phyloP scores from a whole-genome alignment of 2,329 filamentous ascomycete genomes.

The Leptographium wingfieldii region DNA sequence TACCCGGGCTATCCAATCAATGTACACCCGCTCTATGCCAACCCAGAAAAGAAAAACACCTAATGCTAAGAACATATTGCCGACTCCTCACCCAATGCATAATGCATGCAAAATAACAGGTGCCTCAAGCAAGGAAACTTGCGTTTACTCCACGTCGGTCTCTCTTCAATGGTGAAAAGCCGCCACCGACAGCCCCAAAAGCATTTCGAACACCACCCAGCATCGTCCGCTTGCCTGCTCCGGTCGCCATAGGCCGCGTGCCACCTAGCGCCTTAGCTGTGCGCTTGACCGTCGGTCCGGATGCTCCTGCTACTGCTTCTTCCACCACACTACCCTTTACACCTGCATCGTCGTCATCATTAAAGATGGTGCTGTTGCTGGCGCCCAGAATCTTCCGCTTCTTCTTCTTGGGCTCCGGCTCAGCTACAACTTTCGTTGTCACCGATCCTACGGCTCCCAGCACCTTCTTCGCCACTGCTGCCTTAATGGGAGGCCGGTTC shows the following conservation, averaged over 20 bases:
- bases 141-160: constrained; percentile 50
- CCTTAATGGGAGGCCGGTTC: constrained; percentile 18
- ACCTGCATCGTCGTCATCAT: constrained; percentile 47
- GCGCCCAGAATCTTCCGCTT: constrained; percentile 59
- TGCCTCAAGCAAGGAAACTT: constrained; percentile 37
- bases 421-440: constrained; percentile 5
- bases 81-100: neutral
- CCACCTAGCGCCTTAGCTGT: constrained; percentile 11
- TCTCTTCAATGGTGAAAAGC: constrained; percentile 61
- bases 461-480: constrained; percentile 3
- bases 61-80: neutral
- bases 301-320: constrained; percentile 28
- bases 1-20: neutral
- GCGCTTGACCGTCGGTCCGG: constrained; percentile 12
- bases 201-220: constrained; percentile 27
- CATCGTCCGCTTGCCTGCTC: constrained; percentile 17
- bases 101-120: neutral
- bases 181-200: constrained; percentile 25
- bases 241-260: constrained; percentile 14
- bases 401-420: constrained; percentile 44
- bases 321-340: neutral
- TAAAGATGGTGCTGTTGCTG: constrained; percentile 55
- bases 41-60: neutral
- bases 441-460: constrained; percentile 5
- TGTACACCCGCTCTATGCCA: neutral